Evolutionary conservation across 1,284 basidiomycete genomes (phyloP), one percentile per base, ranked within the genome.

Genomic region (Entoloma clypeatum): DNA sequence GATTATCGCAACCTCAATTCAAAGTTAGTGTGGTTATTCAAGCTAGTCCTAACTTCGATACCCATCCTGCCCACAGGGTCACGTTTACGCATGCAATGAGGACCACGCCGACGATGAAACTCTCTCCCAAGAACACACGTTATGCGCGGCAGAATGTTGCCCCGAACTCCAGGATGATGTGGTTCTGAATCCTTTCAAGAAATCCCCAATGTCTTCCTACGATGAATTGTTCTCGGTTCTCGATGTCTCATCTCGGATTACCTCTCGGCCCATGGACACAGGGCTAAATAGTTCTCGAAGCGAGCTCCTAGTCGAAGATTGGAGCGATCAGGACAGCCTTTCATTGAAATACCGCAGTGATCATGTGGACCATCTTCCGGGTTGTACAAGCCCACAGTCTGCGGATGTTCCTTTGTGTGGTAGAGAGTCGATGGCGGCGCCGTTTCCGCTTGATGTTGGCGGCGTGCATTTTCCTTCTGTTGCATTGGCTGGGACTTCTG

Each of bases 1-100:
- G 67, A 3, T 56, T 74, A 45, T 68, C 64, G 30, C 67, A 66
- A 5, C 61, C 63, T 5, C 67, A 58, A 26, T 78, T 79, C 58
- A 79, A 77, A 70, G 81, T 78, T 47, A 43, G 56, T 57, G 39
- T 54, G 37, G 14, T 44, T 38, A 43, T 41, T 44, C 28, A 17
- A 30, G 43, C 32, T 23, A 32, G 7, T 43, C n/a, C n/a, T 47
- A 31, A 19, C 27, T 9, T 26, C 23, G 9, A 25, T 37, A 14
- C 13, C 10, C 24, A 39, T 8, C 40, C 32, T 43, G 14, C 36
- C 21, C 33, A 36, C 25, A 59, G 57, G 53, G 51, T 7, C 22
- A 41, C 11, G 22, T 28, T 8, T 24, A 35, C 18, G 29, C 36
- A 11, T 35, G 43, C 28, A 44, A 17, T 33, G 28, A 43, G 4